Conservation (phyloP, 2,329 filamentous ascomycete species). For the Aureobasidium sp. region DNA sequence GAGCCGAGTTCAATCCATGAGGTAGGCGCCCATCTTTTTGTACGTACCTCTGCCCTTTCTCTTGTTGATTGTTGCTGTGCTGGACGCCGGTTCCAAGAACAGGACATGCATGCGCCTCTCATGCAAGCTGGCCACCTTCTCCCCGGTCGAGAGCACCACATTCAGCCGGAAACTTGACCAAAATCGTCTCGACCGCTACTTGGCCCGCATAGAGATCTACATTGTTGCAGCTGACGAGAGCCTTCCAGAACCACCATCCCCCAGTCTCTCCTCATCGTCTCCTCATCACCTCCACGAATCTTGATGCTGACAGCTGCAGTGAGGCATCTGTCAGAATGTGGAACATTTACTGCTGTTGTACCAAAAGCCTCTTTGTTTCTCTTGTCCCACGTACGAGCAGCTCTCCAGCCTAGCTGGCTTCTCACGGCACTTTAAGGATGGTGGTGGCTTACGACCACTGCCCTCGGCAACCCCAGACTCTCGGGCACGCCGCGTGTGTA, state of each 20-base stretch:
- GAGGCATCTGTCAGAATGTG: background rate
- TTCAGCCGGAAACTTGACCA: background rate
- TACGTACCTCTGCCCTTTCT: background rate
- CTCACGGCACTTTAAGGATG: background rate
- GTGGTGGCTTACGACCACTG: background rate
- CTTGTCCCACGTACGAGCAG: background rate
- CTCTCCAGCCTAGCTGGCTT: too few relatives aligned
- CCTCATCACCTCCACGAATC: background rate
- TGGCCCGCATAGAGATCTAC: background rate
- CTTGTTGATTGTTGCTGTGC: constrained; percentile 1
- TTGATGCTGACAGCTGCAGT: background rate
- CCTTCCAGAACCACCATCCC: constrained; percentile 2
- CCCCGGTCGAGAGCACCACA: constrained; percentile 6
- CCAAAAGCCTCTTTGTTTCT: background rate
- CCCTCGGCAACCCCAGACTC: background rate
- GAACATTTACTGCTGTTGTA: background rate
- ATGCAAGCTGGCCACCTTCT: background rate
- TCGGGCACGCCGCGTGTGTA: background rate
- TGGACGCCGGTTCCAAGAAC: background rate
- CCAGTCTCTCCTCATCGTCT: background rate
- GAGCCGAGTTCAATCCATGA: background rate
- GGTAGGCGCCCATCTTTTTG: background rate
- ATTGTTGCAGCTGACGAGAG: constrained; percentile 8
- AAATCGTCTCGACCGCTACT: background rate
- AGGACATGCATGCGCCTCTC: background rate